A percentile compares a stretch with the other conserved stretches of the same genome.
These are phyloP conservation scores for Fraxinus cuspidata DNA, from an alignment of 257 asterid genomes.

Conservation along the genomic window DNA sequence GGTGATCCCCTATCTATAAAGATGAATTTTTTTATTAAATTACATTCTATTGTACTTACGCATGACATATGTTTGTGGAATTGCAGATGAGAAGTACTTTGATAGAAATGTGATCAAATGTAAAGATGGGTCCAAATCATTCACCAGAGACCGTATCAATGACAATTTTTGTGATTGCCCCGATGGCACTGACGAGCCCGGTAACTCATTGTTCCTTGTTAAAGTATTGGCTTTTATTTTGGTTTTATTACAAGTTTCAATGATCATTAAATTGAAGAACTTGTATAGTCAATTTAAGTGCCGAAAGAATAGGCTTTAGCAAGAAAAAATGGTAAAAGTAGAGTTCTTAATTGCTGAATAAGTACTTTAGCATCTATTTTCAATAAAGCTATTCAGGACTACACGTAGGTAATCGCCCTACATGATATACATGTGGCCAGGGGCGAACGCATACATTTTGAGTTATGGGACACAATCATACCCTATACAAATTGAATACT, in stretches of 20 bases:
- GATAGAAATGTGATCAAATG: constrained; percentile 62
- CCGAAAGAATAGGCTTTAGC: background rate
- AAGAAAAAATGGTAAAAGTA: background rate
- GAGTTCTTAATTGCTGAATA: background rate
- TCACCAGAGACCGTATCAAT: constrained; percentile 71
- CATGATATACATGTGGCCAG: no score
- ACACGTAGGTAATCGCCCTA: no score
- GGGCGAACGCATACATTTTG: no score
- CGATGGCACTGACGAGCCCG: constrained; percentile 96
- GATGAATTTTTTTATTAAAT: background rate
- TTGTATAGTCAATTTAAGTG: background rate
- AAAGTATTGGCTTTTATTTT: background rate
- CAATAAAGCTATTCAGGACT: no score
- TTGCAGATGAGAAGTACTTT: constrained; percentile 69
- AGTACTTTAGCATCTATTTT: no score
- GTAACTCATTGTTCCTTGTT: constrained; percentile 32
- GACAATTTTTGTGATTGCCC: constrained; percentile 87
- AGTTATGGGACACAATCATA: no score
- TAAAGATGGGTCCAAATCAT: constrained; percentile 79
- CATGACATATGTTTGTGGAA: constrained; percentile 11
- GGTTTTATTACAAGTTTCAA: background rate
- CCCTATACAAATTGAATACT: no score
- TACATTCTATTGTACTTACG: background rate
- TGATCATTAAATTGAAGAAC: background rate
- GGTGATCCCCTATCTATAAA: constrained; percentile 39